Conservation (phyloP, 2,329 filamentous ascomycete genomes). For the Verticillium nonalfalfae region DNA sequence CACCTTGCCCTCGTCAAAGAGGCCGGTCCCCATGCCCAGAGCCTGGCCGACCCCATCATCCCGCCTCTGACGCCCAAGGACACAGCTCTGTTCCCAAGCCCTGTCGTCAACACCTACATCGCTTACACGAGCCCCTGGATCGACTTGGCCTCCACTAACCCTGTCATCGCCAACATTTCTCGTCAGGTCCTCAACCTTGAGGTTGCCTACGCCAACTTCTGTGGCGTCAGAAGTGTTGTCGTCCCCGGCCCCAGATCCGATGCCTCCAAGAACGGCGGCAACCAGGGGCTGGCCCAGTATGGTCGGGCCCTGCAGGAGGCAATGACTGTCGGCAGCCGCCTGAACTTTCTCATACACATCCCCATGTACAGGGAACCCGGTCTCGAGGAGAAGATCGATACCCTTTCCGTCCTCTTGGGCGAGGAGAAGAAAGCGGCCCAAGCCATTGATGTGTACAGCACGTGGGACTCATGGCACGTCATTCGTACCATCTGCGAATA, state of each 20-base stretch:
- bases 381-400: conserved; percentile 26
- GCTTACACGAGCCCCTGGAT: conserved; percentile 88
- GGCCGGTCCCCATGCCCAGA: conserved; percentile 31
- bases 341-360: conserved; percentile 75
- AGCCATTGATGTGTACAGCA: conserved; percentile 64
- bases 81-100: conserved; percentile 63
- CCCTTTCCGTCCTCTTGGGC: background rate
- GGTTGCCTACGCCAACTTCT: conserved; percentile 92
- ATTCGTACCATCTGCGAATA: conserved; percentile 85
- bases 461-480: conserved; percentile 92
- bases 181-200: conserved; percentile 87
- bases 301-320: conserved; percentile 79
- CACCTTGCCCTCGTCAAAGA: conserved; percentile 44
- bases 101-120: conserved; percentile 66
- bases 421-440: conserved; percentile 19
- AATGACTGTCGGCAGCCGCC: conserved; percentile 64
- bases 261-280: conserved; percentile 42
- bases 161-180: conserved; percentile 77
- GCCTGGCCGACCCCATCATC: conserved; percentile 49
- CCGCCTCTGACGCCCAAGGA: conserved; percentile 73
- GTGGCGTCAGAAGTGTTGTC: conserved; percentile 77
- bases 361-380: conserved; percentile 75
- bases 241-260: conserved; percentile 70
- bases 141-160: conserved; percentile 77
- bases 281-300: conserved; percentile 63